A percentile compares a stretch with the other conserved stretches of the same genome.
phyloP scores from a whole-genome alignment of 2,329 filamentous ascomycete genomes.

The Niveomyces coronatus region DNA sequence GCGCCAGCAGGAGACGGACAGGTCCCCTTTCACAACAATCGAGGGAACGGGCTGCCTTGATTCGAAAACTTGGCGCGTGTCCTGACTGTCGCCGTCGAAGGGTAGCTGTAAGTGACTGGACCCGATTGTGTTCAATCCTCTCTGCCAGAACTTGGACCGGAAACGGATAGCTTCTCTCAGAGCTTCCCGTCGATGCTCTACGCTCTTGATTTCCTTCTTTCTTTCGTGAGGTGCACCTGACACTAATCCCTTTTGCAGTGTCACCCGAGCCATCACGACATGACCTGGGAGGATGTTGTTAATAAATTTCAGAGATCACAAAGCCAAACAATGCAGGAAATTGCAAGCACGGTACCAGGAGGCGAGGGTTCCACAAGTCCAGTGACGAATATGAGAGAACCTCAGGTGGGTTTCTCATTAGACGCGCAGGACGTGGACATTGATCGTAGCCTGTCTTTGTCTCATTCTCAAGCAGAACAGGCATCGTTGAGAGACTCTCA shows the following conservation, averaged over 20 bases:
- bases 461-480: slow-evolving; percentile 27
- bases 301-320: slow-evolving; percentile 42
- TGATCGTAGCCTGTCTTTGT: slow-evolving; percentile 27
- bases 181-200: too few relatives aligned
- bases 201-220: too few relatives aligned
- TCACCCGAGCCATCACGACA: slow-evolving; percentile 48
- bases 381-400: slow-evolving; percentile 26
- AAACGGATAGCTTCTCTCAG: neutral
- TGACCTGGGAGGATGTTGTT: slow-evolving; percentile 50
- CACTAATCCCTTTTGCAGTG: slow-evolving; percentile 29
- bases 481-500: slow-evolving; percentile 35
- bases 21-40: slow-evolving; percentile 48
- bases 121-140: neutral
- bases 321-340: slow-evolving; percentile 41
- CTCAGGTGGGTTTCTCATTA: slow-evolving; percentile 29
- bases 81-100: slow-evolving; percentile 43
- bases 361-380: slow-evolving; percentile 37
- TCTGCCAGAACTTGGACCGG: too few relatives aligned
- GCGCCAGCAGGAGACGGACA: slow-evolving; percentile 47
- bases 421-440: slow-evolving; percentile 47
- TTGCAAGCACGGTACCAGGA: slow-evolving; percentile 28
- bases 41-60: slow-evolving; percentile 48
- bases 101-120: slow-evolving; percentile 45
- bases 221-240: neutral
- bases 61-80: slow-evolving; percentile 49